Percentiles rank a stretch among this genome's conserved stretches.
Conservation (phyloP, 192 early-diverging fungal genomes). For the Entomortierella parvispora region DNA sequence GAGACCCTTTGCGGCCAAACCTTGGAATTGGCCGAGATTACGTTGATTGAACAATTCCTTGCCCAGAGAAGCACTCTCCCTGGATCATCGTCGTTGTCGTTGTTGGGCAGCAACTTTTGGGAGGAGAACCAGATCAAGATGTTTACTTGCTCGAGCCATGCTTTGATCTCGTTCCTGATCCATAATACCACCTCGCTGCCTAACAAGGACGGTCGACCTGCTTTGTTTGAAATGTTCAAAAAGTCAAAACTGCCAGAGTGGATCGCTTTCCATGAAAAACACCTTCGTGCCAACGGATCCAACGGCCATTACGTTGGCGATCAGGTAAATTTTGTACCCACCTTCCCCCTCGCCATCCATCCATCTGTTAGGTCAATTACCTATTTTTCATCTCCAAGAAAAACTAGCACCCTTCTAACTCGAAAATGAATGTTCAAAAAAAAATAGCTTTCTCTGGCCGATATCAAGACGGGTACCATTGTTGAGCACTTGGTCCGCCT, state of each 20-base stretch:
- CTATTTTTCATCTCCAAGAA: no score
- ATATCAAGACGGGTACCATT: conserved; percentile 39
- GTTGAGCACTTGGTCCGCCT: conserved; percentile 27
- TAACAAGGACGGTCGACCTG: conserved; percentile 8
- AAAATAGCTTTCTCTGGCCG: conserved; percentile 31
- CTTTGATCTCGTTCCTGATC: conserved; percentile 19
- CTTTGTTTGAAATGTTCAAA: conserved; percentile 24
- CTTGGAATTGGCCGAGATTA: conserved; percentile 38
- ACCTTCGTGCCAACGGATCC: conserved; percentile 24
- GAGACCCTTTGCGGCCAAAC: conserved; percentile 25
- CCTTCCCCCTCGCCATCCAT: not conserved
- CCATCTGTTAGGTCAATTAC: no score
- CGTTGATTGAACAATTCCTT: conserved; percentile 18
- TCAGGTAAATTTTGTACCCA: not conserved
- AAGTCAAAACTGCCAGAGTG: conserved; percentile 19
- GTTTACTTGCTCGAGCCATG: conserved; percentile 33
- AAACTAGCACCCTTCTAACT: no score
- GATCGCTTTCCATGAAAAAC: conserved; percentile 21
- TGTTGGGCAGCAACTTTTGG: conserved; percentile 30
- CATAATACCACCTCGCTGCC: conserved; percentile 20
- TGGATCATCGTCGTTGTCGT: not conserved
- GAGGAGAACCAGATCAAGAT: conserved; percentile 30
- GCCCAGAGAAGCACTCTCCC: conserved; percentile 3
- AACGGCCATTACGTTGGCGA: conserved; percentile 46
- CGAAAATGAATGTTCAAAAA: no score